Evolutionary conservation across 305 asterid genomes (phyloP).

Genomic region (Caryopteris hybrid): DNA sequence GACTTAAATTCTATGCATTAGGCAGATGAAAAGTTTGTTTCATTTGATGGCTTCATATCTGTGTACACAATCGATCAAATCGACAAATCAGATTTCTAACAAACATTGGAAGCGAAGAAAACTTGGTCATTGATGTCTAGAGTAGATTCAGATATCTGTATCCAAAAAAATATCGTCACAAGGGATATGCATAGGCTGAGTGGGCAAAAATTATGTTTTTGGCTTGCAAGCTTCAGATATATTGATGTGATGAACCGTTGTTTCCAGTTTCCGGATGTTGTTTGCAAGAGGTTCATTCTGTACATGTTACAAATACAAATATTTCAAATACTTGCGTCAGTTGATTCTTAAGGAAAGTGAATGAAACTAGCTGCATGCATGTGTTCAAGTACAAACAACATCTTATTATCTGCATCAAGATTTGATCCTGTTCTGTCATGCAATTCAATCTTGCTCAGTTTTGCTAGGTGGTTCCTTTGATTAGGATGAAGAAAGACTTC

Average conservation of each 20-base stretch:
- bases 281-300: too few species aligned
- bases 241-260: too few species aligned
- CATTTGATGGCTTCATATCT: neutral
- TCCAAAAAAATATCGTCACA: too few species aligned
- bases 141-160: too few species aligned
- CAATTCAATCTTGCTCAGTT: slow-evolving; percentile 31
- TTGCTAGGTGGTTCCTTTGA: slow-evolving; percentile 38
- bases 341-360: neutral
- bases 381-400: too few species aligned
- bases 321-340: too few species aligned
- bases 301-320: too few species aligned
- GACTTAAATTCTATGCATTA: neutral
- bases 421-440: slow-evolving; percentile 16
- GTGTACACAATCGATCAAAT: neutral
- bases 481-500: slow-evolving; percentile 85
- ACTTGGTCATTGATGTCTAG: too few species aligned
- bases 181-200: too few species aligned
- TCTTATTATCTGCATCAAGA: neutral
- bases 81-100: neutral
- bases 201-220: too few species aligned
- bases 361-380: neutral
- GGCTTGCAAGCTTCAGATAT: too few species aligned
- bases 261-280: too few species aligned
- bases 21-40: neutral
- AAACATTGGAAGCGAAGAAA: neutral